Conservation (phyloP, 2,329 filamentous ascomycete genomes). For the Aspergillus piperis region DNA sequence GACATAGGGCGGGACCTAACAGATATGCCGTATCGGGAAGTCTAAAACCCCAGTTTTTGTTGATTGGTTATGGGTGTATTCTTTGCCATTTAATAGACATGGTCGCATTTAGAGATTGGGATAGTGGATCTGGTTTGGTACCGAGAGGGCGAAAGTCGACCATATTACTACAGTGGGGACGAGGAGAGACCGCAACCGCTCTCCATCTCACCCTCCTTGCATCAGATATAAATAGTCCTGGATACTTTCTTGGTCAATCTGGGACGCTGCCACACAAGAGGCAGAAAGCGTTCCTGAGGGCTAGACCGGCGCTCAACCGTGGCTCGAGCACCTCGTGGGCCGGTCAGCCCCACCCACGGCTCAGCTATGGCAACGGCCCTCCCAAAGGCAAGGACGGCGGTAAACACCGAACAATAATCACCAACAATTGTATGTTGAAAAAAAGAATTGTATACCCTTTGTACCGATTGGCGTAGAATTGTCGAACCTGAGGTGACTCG, state of each 20-base stretch:
- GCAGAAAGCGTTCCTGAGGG: background rate
- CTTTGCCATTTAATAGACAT: slow-evolving; percentile 1
- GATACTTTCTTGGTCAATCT: background rate
- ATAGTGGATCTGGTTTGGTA: background rate
- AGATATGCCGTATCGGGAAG: slow-evolving; percentile 20
- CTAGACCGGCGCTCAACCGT: slow-evolving; percentile 4
- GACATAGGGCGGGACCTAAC: slow-evolving; percentile 23
- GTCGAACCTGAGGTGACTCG: background rate
- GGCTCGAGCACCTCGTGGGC: slow-evolving; percentile 13
- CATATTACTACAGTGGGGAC: background rate
- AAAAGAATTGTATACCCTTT: background rate
- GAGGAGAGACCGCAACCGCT: background rate
- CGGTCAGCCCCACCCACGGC: slow-evolving; percentile 12
- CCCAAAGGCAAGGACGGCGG: background rate
- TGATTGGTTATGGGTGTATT: background rate
- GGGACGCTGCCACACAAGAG: background rate
- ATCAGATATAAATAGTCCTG: background rate
- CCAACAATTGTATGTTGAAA: background rate
- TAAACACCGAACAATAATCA: slow-evolving; percentile 9
- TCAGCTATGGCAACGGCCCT: background rate
- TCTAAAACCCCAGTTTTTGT: background rate
- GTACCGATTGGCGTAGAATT: background rate
- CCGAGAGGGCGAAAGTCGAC: background rate
- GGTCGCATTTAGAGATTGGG: background rate
- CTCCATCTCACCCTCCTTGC: background rate